These are phyloP conservation scores for Aureobasidium sp. DNA, from an alignment of 2,329 filamentous ascomycete genomes.

Conservation along the genomic window DNA sequence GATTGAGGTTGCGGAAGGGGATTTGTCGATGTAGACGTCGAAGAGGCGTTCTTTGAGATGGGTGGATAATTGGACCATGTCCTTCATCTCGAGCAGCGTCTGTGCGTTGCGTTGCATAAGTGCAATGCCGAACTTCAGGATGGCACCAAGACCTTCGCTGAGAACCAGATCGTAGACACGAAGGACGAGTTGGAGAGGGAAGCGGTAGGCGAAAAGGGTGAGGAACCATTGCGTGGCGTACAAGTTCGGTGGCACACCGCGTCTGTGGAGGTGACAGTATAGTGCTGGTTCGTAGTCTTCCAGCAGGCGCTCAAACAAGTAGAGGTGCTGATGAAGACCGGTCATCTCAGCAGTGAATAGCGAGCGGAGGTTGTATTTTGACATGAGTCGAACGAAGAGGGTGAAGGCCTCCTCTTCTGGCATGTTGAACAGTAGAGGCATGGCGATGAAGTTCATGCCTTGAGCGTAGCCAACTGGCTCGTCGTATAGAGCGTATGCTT, in stretches of 20 bases:
- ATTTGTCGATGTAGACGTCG: conserved; percentile 92
- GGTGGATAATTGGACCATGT: conserved; percentile 80
- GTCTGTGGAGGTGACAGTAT: conserved; percentile 85
- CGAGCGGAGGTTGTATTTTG: conserved; percentile 86
- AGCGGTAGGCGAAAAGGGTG: conserved; percentile 95
- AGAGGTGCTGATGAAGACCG: conserved; percentile 83
- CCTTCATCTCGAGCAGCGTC: conserved; percentile 70
- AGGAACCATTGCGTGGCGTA: conserved; percentile 99
- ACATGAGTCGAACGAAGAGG: conserved; percentile 87
- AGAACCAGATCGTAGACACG: conserved; percentile 94
- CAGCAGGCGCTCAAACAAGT: conserved; percentile 87
- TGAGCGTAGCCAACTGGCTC: conserved; percentile 93
- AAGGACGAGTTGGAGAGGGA: conserved; percentile 89
- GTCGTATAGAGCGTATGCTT: conserved; percentile 93
- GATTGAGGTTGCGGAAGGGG: conserved; percentile 84
- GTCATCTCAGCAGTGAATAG: conserved; percentile 96
- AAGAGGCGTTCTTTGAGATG: conserved; percentile 93
- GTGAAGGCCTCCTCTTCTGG: conserved; percentile 95
- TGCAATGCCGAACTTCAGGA: conserved; percentile 88
- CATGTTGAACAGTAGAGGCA: conserved; percentile 97
- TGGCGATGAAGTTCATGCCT: conserved; percentile 97
- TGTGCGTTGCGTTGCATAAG: conserved; percentile 91
- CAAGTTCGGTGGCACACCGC: conserved; percentile 78
- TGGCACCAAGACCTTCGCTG: conserved; percentile 79
- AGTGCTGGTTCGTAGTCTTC: conserved; percentile 91